phyloP scores from a whole-genome alignment of 305 asterid species.

The Fraxinus angustifolia region DNA sequence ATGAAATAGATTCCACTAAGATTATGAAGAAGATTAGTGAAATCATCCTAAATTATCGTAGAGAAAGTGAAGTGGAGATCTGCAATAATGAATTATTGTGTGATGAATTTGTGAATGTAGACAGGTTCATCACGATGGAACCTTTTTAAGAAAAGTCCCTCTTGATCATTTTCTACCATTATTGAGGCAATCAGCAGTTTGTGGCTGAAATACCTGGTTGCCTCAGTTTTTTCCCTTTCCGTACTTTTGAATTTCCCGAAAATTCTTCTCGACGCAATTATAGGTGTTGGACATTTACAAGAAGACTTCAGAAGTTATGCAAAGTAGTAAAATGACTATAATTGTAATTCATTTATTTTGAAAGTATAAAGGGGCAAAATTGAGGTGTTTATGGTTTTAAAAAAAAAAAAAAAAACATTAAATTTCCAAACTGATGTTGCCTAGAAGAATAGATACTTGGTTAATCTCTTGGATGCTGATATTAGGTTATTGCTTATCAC shows the following conservation, averaged over 20 bases:
- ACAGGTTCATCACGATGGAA: neutral
- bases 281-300: neutral
- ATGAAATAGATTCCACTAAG: neutral
- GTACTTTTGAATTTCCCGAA: neutral
- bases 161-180: neutral
- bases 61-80: neutral
- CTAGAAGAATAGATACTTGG: neutral
- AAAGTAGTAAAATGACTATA: neutral
- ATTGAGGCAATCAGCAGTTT: neutral
- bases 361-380: neutral
- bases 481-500: slow-evolving; percentile 73
- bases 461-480: neutral
- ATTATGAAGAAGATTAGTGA: neutral
- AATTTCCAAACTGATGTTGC: neutral
- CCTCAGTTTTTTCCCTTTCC: neutral
- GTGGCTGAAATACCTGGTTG: neutral
- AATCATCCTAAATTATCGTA: neutral
- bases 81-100: neutral
- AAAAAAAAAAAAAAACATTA: neutral
- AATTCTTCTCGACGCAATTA: neutral
- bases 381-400: neutral
- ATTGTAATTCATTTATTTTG: neutral
- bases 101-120: neutral
- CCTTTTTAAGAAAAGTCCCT: neutral
- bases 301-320: neutral